Evolutionary conservation across 1,139 yeast species (phyloP).

Genomic region (Groenewaldozyma auringiensis): DNA sequence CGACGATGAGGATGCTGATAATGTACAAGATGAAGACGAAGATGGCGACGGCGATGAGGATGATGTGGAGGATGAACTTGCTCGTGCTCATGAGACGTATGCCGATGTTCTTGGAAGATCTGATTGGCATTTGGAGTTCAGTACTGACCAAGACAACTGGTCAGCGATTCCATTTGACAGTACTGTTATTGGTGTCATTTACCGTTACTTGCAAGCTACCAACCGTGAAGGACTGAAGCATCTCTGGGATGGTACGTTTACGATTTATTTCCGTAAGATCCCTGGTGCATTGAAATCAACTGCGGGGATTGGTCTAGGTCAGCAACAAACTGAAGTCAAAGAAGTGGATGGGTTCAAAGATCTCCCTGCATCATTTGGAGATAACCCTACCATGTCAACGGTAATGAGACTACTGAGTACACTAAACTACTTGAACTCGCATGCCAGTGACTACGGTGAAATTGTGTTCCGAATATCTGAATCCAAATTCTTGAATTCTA

Average conservation of each 20-base stretch:
- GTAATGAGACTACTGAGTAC: constrained; percentile 51
- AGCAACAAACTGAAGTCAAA: constrained; percentile 25
- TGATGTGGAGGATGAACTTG: constrained; percentile 14
- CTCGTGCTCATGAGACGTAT: constrained; percentile 12
- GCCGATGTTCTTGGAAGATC: constrained; percentile 13
- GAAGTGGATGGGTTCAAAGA: constrained; percentile 27
- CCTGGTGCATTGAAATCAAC: constrained; percentile 23
- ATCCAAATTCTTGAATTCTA: constrained; percentile 62
- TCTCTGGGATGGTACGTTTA: constrained; percentile 54
- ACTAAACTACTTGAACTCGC: constrained; percentile 42
- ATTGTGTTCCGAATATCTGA: constrained; percentile 28
- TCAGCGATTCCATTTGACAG: constrained; percentile 53
- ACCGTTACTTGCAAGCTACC: constrained; percentile 40
- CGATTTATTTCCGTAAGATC: constrained; percentile 45
- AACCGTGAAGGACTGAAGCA: constrained; percentile 9
- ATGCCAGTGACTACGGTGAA: constrained; percentile 18
- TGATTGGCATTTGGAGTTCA: constrained; percentile 51
- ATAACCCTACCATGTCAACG: constrained; percentile 42
- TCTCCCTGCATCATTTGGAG: constrained; percentile 30
- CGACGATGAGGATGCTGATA: constrained; percentile 14
- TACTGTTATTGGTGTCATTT: constrained; percentile 75
- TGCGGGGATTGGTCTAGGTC: constrained; percentile 5
- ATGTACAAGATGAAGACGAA: constrained; percentile 12
- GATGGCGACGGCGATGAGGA: constrained; percentile 10
- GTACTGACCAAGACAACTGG: constrained; percentile 44